phyloP scores from a whole-genome alignment of 768 basidiomycete species.

The Ramaria rubella region DNA sequence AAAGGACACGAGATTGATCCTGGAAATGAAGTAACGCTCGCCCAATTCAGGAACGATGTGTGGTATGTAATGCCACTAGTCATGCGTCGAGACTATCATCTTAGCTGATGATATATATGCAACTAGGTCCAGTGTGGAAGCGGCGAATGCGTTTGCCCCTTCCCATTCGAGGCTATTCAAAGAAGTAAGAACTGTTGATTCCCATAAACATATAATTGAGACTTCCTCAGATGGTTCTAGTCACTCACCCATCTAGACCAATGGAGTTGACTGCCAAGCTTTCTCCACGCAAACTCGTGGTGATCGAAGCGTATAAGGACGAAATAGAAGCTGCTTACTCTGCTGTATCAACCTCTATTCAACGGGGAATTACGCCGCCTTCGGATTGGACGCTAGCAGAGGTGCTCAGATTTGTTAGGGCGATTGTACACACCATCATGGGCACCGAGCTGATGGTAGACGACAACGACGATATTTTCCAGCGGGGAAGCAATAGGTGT shows the following conservation, averaged over 20 bases:
- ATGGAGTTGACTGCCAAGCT: constrained; percentile 2
- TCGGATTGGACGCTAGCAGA: no score
- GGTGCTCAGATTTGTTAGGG: no score
- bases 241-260: not conserved
- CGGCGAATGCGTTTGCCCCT: not conserved
- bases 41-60: not conserved
- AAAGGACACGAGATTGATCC: not conserved
- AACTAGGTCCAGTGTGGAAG: not conserved
- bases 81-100: no score
- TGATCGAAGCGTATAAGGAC: not conserved
- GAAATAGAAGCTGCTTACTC: constrained; percentile 10
- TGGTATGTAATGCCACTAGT: not conserved
- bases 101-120: not conserved
- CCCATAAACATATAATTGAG: not conserved
- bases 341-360: no score
- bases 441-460: no score
- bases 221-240: constrained; percentile 1
- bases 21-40: not conserved
- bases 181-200: constrained; percentile 2
- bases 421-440: no score
- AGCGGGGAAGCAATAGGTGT: not conserved
- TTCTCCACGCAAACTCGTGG: not conserved
- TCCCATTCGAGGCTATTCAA: constrained; percentile 4
- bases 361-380: no score
- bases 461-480: not conserved